Percentiles rank a stretch among this genome's conserved stretches.
Conservation (phyloP, 2,329 filamentous ascomycete species). For the Neonectria neomacrospora region DNA sequence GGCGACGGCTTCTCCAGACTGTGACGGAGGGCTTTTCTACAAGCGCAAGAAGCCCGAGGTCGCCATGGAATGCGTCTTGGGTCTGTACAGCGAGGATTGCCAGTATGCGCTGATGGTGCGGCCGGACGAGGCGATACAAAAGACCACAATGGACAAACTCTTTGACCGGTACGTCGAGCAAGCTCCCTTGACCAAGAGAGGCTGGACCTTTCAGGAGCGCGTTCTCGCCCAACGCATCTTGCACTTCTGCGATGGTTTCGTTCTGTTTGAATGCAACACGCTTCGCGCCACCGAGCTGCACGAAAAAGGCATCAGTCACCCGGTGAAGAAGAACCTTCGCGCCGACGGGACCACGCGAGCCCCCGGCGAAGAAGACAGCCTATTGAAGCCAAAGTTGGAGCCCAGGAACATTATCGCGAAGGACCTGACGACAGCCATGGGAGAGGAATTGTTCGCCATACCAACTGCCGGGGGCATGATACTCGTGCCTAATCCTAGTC, state of each 20-base stretch:
- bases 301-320: not conserved
- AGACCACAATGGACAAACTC: not conserved
- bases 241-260: slow-evolving; percentile 8
- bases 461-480: not conserved
- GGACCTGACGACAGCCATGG: not conserved
- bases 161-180: slow-evolving; percentile 6
- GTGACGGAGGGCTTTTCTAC: not conserved
- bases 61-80: not conserved
- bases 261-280: slow-evolving; percentile 12
- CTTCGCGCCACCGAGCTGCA: not conserved
- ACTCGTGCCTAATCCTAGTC: not conserved
- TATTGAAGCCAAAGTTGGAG: not conserved
- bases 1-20: slow-evolving; percentile 1
- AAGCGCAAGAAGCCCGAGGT: not conserved
- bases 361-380: not conserved
- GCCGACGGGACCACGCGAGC: not conserved
- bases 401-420: not conserved
- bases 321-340: not conserved
- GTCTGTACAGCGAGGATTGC: not conserved
- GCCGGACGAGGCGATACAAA: not conserved
- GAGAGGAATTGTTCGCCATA: not conserved
- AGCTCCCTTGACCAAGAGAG: not conserved
- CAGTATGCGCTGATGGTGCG: not conserved
- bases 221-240: slow-evolving; percentile 1
- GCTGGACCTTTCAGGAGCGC: slow-evolving; percentile 15